Evolutionary conservation across 768 basidiomycete species (phyloP), one percentile per base, ranked within the genome.

Genomic region (Leccinum broughii): DNA sequence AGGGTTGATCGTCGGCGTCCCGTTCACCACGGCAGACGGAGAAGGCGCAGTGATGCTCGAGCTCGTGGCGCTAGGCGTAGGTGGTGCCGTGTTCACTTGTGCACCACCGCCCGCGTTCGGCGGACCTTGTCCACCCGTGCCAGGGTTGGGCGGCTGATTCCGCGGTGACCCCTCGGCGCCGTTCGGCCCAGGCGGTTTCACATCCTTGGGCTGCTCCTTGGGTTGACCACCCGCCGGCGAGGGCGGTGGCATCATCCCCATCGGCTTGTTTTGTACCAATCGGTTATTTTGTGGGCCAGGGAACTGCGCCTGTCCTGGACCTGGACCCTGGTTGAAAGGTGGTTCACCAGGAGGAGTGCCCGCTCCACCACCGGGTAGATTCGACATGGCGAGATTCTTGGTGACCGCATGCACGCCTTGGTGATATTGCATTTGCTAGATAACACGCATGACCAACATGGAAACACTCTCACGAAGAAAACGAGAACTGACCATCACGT

Each of bases 161-260:
- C 77, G 77, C n/a, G 81, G 80, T 5, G 81, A 81, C 10, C 76
- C 76, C 20, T 78, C 76, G 6, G 65, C 66, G 7, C 76, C 69
- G 3, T 70, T 68, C 61, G 46, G 58, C 1, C 46, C 62, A 8
- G 77, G 74, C 15, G 69, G 70, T 34, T 74, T 71, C 39, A 73
- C 73, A 32, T 76, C 72, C 56, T 75, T 74, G 59, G 72, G 56
- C 58, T 72, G 73, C 56, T 73, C 71, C 61, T 73, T 70, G 30
- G 67, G 60, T 51, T 68, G 72, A 60, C 67, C 67, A 53, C 68
- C 64, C 1, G 77, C 79, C 44, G 85, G 82, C 6, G 84, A 83
- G 5, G 83, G 84, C 0, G 83, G 83, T n/a, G 69, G 67, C 71
- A 79, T 76, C 81, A 83, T 84, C 14, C 70, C 72, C 76, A 77